Evolutionary conservation across 306 rosid species (phyloP).

Genomic region (Betula pendula): DNA sequence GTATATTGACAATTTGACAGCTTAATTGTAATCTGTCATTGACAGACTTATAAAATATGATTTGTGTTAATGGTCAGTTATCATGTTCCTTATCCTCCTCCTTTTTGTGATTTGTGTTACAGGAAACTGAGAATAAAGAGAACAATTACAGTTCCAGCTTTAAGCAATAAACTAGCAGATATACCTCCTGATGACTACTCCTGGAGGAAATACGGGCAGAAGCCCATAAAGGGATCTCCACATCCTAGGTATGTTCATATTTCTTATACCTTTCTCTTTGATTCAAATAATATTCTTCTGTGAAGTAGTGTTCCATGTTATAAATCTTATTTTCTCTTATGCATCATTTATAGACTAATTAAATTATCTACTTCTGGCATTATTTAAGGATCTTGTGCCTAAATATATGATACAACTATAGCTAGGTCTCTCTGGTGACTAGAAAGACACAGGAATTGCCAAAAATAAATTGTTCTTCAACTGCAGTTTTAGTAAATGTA

Average conservation of each 20-base stretch:
- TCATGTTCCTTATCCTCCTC: no score
- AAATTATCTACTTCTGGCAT: neutral
- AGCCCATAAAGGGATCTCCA: constrained; percentile 32
- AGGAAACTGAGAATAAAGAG: constrained; percentile 26
- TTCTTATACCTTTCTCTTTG: neutral
- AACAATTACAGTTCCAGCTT: constrained; percentile 22
- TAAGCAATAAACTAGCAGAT: constrained; percentile 24
- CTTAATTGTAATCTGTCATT: no score
- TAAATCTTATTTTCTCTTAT: neutral
- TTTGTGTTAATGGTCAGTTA: no score
- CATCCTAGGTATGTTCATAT: constrained; percentile 22
- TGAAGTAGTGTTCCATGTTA: no score
- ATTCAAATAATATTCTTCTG: neutral
- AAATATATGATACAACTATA: no score
- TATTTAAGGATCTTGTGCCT: no score
- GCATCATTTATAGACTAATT: neutral
- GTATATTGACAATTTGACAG: no score
- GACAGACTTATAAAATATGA: no score
- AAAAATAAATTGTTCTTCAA: neutral
- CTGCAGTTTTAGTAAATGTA: no score
- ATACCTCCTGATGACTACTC: constrained; percentile 31
- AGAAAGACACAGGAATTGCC: neutral
- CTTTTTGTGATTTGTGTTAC: neutral
- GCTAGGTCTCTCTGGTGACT: no score
- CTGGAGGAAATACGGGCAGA: constrained; percentile 34